phyloP scores from a whole-genome alignment of 2,329 filamentous ascomycete species.

The Tricladium varicosporioides region DNA sequence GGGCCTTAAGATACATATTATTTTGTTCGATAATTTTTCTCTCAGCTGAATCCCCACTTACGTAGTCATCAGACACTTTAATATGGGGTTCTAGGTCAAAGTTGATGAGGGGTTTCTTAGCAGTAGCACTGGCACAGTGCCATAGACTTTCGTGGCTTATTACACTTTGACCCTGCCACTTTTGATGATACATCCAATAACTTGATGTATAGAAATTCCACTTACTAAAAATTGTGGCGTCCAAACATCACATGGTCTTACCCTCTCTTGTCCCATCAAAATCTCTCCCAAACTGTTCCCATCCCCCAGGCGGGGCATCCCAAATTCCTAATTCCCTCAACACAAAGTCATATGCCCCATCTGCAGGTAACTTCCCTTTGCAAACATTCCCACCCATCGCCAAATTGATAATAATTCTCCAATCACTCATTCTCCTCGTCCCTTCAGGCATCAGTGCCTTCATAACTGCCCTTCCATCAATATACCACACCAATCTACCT shows the following conservation, averaged over 20 bases:
- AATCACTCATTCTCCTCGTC: conserved; percentile 54
- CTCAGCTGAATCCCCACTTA: no score
- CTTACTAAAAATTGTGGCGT: no score
- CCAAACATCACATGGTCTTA: conserved; percentile 31
- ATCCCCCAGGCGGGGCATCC: conserved; percentile 53
- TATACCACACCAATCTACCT: conserved; percentile 55
- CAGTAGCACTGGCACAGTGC: no score
- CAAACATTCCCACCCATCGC: conserved; percentile 62
- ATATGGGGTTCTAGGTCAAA: no score
- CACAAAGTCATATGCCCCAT: conserved; percentile 57
- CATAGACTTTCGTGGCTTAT: no score
- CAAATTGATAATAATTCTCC: conserved; percentile 56
- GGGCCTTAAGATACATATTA: no score
- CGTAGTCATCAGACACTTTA: no score
- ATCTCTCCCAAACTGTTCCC: conserved; percentile 51
- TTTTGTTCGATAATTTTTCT: no score
- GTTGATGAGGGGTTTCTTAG: no score
- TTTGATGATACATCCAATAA: no score
- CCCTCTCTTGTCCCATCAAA: conserved; percentile 38
- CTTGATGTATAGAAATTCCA: no score
- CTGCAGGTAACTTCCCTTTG: conserved; percentile 46
- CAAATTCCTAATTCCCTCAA: conserved; percentile 51
- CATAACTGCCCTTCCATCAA: conserved; percentile 57
- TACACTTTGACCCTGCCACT: no score
- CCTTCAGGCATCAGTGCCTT: conserved; percentile 51